Evolutionary conservation across 1,284 basidiomycete genomes (phyloP), one percentile per base, ranked within the genome.

Genomic region (Amylostereum chailletii): DNA sequence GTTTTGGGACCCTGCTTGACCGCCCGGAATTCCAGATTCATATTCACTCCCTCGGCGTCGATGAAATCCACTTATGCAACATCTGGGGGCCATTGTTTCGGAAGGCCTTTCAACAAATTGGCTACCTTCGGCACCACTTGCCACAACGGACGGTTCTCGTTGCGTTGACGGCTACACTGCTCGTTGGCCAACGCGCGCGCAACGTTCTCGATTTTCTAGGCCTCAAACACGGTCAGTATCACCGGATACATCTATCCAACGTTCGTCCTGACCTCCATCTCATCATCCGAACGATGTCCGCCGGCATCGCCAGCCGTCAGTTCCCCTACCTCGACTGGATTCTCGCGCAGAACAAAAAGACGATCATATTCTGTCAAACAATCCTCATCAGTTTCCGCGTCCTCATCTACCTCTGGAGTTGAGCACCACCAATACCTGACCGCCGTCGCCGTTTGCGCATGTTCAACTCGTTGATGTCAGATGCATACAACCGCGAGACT

Each of bases 371-470:
- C 19, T 42, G 40, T n/a, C 37, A 32, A 11, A 59, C 57, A 6
- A 55, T 60, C 27, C 11, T 37, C 5, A 40, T 53, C 2, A 43
- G 32, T 11, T 55, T 57, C 39, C 50, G 53, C 31, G 4, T 60
- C 4, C 33, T 40, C 8, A 43, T 36, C 9, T 55, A 59, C 46
- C 50, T 57, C 7, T 50, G 50, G 30, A 46, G 45, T n/a, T 32
- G 34, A 5, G 34, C 39, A 11, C 42, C 51, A n/a, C 30, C 36
- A 3, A n/a, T 32, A 34, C 34, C 49, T n/a, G n/a, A n/a, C n/a
- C n/a, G n/a, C n/a, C n/a, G n/a, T n/a, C n/a, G n/a, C n/a, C n/a
- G n/a, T n/a, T n/a, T n/a, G n/a, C n/a, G n/a, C n/a, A n/a, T n/a
- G n/a, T n/a, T n/a, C n/a, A n/a, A n/a, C n/a, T n/a, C n/a, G n/a